phyloP scores from a whole-genome alignment of 331 rosid genomes.

The Phaseolus coccineus region DNA sequence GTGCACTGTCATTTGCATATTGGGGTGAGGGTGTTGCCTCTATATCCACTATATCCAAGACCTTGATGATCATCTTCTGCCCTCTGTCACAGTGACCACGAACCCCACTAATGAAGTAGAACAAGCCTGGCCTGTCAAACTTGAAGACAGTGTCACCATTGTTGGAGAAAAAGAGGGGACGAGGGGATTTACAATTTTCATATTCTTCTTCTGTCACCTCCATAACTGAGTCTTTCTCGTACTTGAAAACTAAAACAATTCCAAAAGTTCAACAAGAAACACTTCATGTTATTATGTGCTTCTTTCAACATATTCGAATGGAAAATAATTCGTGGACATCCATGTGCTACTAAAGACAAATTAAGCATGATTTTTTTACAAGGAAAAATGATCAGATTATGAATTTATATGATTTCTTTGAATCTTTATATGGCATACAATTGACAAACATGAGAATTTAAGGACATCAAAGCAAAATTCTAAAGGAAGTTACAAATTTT shows the following conservation, averaged over 20 bases:
- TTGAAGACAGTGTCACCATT: constrained; percentile 58
- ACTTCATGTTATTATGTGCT: neutral
- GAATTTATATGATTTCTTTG: too few relatives aligned
- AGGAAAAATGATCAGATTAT: too few relatives aligned
- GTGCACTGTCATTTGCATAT: constrained; percentile 37
- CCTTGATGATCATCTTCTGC: constrained; percentile 75
- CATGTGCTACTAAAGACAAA: neutral
- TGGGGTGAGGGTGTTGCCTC: constrained; percentile 49
- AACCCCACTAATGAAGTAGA: constrained; percentile 90
- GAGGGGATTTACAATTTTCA: constrained; percentile 60
- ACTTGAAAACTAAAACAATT: constrained; percentile 64
- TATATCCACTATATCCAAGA: constrained; percentile 54
- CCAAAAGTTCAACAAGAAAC: neutral
- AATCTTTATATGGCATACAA: too few relatives aligned
- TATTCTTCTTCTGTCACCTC: constrained; percentile 81
- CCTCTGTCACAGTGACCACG: constrained; percentile 82
- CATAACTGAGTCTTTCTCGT: constrained; percentile 74
- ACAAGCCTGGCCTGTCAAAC: constrained; percentile 68
- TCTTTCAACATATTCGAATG: neutral
- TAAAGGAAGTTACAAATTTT: too few relatives aligned
- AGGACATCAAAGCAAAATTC: too few relatives aligned
- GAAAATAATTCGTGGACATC: neutral
- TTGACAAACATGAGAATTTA: too few relatives aligned
- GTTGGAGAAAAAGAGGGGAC: constrained; percentile 73
- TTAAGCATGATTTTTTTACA: too few relatives aligned